These are phyloP conservation scores for Cyclotella sp. DNA, from an alignment of 108 stramenopile species.

Conservation along the genomic window DNA sequence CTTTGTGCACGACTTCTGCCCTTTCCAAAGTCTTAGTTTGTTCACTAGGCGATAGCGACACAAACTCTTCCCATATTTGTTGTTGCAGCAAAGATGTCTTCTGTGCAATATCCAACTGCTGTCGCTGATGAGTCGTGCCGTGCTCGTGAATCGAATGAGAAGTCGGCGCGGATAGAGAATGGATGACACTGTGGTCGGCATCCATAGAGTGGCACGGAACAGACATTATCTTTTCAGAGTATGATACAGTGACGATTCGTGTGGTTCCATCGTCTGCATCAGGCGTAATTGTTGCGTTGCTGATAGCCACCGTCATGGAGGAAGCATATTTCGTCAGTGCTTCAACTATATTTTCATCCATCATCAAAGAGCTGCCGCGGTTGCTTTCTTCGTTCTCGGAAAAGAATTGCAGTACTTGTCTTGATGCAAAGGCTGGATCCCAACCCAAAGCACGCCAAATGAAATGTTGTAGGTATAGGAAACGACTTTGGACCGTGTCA, in stretches of 20 bases:
- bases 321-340: conserved; percentile 47
- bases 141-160: conserved; percentile 46
- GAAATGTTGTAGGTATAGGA: conserved; percentile 59
- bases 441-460: conserved; percentile 62
- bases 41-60: conserved; percentile 32
- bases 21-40: conserved; percentile 65
- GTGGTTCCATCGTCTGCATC: conserved; percentile 69
- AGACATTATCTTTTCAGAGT: conserved; percentile 64
- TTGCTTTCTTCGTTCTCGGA: conserved; percentile 14
- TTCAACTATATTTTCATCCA: conserved; percentile 42
- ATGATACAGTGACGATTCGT: conserved; percentile 66
- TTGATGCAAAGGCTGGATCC: conserved; percentile 59
- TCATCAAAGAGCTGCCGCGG: conserved; percentile 4
- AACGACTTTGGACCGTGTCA: conserved; percentile 45
- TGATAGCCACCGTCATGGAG: conserved; percentile 46
- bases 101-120: conserved; percentile 31
- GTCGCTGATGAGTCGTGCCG: conserved; percentile 12
- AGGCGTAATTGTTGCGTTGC: conserved; percentile 45
- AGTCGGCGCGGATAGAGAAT: conserved; percentile 42
- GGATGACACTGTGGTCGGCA: conserved; percentile 1
- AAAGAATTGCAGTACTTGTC: conserved; percentile 56
- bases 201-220: not conserved
- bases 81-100: conserved; percentile 23
- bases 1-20: conserved; percentile 53
- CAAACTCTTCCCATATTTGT: conserved; percentile 36